These are phyloP conservation scores for Plasmopara muralis DNA, from an alignment of 352 stramenopile species.

Conservation along the genomic window DNA sequence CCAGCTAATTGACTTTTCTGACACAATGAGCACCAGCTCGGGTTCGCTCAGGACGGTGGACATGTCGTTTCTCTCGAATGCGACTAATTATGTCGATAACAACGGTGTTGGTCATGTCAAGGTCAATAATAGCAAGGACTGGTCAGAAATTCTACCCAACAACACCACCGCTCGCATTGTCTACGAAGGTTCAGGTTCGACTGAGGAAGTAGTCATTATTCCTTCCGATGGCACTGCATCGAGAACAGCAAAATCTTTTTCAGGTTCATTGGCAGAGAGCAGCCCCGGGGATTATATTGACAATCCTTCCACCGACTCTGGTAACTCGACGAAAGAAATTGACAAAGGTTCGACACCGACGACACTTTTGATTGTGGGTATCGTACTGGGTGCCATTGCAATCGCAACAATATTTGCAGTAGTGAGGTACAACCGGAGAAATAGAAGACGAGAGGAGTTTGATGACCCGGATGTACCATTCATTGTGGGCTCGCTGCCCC, in stretches of 20 bases:
- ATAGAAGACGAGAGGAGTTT: slow-evolving; percentile 14
- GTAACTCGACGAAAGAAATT: slow-evolving; percentile 4
- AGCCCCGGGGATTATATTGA: slow-evolving; percentile 5
- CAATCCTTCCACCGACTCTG: slow-evolving; percentile 15
- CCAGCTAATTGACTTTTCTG: slow-evolving; percentile 11
- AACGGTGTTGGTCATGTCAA: slow-evolving; percentile 30
- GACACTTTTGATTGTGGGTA: slow-evolving; percentile 23
- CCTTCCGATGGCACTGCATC: slow-evolving; percentile 17
- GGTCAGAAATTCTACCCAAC: slow-evolving; percentile 32
- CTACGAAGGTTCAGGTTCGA: slow-evolving; percentile 30
- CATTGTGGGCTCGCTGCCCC: slow-evolving; percentile 20
- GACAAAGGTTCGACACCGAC: slow-evolving; percentile 16
- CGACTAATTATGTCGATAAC: slow-evolving; percentile 21
- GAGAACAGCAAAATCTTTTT: slow-evolving; percentile 6
- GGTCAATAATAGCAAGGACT: slow-evolving; percentile 25
- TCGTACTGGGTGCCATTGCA: slow-evolving; percentile 16
- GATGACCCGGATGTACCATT: slow-evolving; percentile 24
- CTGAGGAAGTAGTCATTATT: slow-evolving; percentile 28
- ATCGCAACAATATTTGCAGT: slow-evolving; percentile 25
- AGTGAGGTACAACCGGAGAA: slow-evolving; percentile 23
- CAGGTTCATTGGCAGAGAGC: slow-evolving; percentile 10
- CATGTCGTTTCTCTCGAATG: slow-evolving; percentile 29
- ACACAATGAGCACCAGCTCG: slow-evolving; percentile 2
- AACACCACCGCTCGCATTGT: slow-evolving; percentile 38
- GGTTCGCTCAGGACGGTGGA: slow-evolving; percentile 14